Evolutionary conservation across 345 rosid species (phyloP), one percentile per base, ranked within the genome.

Genomic region (Theobroma cacao): DNA sequence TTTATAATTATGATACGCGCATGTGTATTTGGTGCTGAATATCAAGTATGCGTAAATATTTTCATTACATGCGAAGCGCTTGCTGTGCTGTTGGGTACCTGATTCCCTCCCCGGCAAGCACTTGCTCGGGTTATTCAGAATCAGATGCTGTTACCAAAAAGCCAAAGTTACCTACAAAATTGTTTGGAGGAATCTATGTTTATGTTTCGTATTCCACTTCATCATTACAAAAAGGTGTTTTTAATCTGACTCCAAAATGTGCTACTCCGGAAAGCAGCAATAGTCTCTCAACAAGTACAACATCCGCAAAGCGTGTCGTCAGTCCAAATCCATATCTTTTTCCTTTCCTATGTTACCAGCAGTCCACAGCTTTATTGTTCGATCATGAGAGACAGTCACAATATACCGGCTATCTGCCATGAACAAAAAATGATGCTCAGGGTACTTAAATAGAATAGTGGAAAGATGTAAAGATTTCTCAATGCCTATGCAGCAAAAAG

Each of bases 321-420:
- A 72, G 38, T 61, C 63, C 74, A 77, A 1, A 38, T 77, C 75
- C 80, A 77, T 77, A 41, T 67, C 74, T 15, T 75, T 47, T 55
- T 40, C 73, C 64, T 26, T 53, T 7, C 14, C 60, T 1, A 24
- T 52, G 31, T 40, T 41, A 38, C 73, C 74, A 8, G 53, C 75
- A 52, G 74, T 55, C 80, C 80, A 77, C 14, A 77, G 66, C 74
- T 77, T 77, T 38, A 77, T 67, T 14, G 74, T 66, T 67, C 80
- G 80, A 77, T 77, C 80, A 67, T 77, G 80, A 52, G 80, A 77
- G 41, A 77, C 80, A 2, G 80, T 66, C 43, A 8, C 80, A 5
- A 77, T 68, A 55, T 77, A 38, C 24, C 63, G 31, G 26, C 74
- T 65, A 38, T 77, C 80, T 77, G 75, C 56, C 33, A 66, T 18